phyloP scores from a whole-genome alignment of 768 basidiomycete genomes.

The Galerina marginata region DNA sequence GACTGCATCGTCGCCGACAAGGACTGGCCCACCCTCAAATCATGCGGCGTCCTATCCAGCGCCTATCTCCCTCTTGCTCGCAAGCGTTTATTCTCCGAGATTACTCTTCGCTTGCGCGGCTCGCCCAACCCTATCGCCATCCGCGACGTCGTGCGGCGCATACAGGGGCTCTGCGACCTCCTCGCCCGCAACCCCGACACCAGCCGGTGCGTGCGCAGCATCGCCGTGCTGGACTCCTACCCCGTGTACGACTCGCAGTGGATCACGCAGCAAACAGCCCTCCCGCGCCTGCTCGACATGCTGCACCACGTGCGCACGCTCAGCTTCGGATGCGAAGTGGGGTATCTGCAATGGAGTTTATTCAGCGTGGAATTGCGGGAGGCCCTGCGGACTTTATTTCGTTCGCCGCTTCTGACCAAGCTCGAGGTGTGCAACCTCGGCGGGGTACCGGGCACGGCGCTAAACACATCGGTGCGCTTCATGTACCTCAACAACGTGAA shows the following conservation, averaged over 20 bases:
- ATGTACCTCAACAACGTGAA: slow-evolving; percentile 22
- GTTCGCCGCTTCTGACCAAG: slow-evolving; percentile 9
- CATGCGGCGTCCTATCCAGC: slow-evolving; percentile 17
- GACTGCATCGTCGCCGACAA: slow-evolving; percentile 7
- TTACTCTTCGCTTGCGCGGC: slow-evolving; percentile 18
- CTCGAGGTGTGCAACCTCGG: slow-evolving; percentile 23
- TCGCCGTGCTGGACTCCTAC: slow-evolving; percentile 23
- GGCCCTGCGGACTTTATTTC: slow-evolving; percentile 16
- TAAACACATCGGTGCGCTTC: slow-evolving; percentile 12
- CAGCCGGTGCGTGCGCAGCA: slow-evolving; percentile 13
- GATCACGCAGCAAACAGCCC: slow-evolving; percentile 22
- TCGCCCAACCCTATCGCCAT: slow-evolving; percentile 18
- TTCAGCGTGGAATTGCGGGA: slow-evolving; percentile 11
- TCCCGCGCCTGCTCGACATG: slow-evolving; percentile 17
- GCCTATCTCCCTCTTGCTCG: slow-evolving; percentile 12
- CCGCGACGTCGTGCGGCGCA: slow-evolving; percentile 21
- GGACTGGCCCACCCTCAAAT: slow-evolving; percentile 18
- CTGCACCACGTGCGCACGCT: slow-evolving; percentile 11
- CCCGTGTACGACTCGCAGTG: slow-evolving; percentile 26
- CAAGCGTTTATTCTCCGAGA: slow-evolving; percentile 13
- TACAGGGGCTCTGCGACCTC: slow-evolving; percentile 22
- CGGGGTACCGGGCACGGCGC: slow-evolving; percentile 12
- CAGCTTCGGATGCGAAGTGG: slow-evolving; percentile 24
- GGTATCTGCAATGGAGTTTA: slow-evolving; percentile 19
- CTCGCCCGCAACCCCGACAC: slow-evolving; percentile 14